A percentile compares a stretch with the other conserved stretches of the same genome.
Conservation (phyloP, 257 asterid species). For the Solanum appendiculatum region DNA sequence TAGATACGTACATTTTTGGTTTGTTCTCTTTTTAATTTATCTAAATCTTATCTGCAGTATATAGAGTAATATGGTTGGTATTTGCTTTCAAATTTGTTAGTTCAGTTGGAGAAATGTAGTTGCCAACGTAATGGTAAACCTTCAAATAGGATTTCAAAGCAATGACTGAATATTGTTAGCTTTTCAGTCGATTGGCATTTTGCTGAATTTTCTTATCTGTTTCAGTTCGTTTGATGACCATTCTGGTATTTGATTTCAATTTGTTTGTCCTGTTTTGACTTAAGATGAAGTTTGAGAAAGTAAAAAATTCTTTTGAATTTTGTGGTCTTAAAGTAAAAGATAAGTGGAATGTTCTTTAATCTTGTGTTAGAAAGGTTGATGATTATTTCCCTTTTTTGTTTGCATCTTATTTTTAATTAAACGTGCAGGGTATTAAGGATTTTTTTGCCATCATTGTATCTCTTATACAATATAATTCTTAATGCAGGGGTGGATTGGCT, state of each 20-base stretch:
- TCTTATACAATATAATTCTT: neutral
- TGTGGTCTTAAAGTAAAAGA: neutral
- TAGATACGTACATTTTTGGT: neutral
- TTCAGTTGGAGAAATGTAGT: neutral
- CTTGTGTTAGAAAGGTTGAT: neutral
- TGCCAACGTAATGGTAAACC: neutral
- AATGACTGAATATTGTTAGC: neutral
- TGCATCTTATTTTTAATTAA: neutral
- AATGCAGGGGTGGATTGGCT: neutral
- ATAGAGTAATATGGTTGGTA: neutral
- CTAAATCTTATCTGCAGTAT: neutral
- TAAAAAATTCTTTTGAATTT: no score
- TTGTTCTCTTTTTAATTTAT: neutral
- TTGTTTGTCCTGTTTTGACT: neutral
- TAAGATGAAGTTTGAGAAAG: neutral
- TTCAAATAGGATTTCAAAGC: neutral
- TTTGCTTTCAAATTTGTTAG: neutral
- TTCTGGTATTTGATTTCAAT: neutral
- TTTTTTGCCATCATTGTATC: neutral
- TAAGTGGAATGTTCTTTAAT: neutral
- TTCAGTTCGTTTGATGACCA: neutral
- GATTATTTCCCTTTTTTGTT: no score
- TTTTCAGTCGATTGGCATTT: neutral
- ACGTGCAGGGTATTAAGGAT: neutral
- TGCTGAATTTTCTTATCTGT: neutral